Evolutionary conservation across 805 yeast species (phyloP).

Genomic region (Saccharomycopsis sp.): DNA sequence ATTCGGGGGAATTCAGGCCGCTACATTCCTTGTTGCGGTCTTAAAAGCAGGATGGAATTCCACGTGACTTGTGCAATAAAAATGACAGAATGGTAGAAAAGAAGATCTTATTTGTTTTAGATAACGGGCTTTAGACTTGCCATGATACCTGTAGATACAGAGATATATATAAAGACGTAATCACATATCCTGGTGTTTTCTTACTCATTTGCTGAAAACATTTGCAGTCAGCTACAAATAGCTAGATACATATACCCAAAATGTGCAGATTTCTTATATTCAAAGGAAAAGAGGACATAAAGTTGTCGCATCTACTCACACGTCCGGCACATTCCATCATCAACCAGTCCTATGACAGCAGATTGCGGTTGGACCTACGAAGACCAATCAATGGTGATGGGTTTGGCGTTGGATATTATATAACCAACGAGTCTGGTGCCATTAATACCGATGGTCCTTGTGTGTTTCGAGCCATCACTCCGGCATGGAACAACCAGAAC

Average conservation of each 20-base stretch:
- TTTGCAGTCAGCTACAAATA: not conserved
- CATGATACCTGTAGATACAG: too few species aligned
- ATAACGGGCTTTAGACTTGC: not conserved
- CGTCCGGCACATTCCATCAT: conserved; percentile 96
- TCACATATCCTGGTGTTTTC: too few species aligned
- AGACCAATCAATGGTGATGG: conserved; percentile 98
- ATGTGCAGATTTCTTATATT: conserved; percentile 94
- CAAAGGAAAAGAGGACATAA: conserved; percentile 81
- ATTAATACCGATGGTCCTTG: conserved; percentile 69
- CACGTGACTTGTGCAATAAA: not conserved
- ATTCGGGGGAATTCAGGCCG: not conserved
- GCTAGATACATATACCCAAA: not conserved
- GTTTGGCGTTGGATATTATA: conserved; percentile 93
- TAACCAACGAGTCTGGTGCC: conserved; percentile 38
- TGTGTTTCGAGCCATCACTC: conserved; percentile 90
- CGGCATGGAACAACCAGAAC: conserved; percentile 96
- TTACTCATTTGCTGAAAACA: not conserved
- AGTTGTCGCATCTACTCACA: conserved; percentile 79
- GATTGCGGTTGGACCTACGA: conserved; percentile 78
- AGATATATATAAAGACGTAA: too few species aligned
- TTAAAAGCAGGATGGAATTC: not conserved
- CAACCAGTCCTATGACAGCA: conserved; percentile 88
- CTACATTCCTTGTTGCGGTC: not conserved
- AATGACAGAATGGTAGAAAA: not conserved
- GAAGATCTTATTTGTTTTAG: too few species aligned